Conservation (phyloP, 2,329 filamentous ascomycete species). For the Ophiocordyceps unilateralis region DNA sequence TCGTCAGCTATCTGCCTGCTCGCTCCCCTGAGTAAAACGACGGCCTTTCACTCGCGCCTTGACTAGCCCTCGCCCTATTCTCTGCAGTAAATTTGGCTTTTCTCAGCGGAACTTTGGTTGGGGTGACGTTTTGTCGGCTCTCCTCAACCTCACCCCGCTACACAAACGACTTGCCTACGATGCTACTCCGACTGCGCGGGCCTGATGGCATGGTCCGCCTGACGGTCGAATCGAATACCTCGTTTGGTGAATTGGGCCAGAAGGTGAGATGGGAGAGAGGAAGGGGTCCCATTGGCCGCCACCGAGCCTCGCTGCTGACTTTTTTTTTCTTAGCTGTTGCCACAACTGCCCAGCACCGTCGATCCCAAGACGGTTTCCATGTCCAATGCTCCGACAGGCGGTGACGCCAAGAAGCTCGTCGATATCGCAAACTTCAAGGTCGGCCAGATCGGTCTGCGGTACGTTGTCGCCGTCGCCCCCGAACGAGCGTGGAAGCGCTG, state of each 20-base stretch:
- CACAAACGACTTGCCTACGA: conserved; percentile 21
- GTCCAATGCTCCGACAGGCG: conserved; percentile 41
- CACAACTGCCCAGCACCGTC: conserved; percentile 43
- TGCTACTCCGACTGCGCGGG: conserved; percentile 76
- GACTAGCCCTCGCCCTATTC: no score
- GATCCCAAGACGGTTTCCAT: conserved; percentile 42
- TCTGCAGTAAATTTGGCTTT: no score
- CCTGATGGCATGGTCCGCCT: conserved; percentile 87
- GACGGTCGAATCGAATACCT: conserved; percentile 54
- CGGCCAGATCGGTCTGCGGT: conserved; percentile 43
- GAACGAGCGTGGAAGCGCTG: background rate
- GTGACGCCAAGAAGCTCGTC: conserved; percentile 38
- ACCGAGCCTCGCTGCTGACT: background rate
- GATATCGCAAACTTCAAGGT: conserved; percentile 41
- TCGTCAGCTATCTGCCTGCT: no score
- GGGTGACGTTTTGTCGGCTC: no score
- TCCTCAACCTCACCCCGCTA: no score
- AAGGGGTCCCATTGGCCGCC: no score
- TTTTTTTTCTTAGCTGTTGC: conserved; percentile 28
- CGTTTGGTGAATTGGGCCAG: conserved; percentile 46
- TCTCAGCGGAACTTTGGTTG: no score
- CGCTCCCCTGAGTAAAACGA: no score
- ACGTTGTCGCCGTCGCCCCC: conserved; percentile 8
- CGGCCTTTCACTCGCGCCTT: no score
- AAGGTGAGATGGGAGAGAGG: conserved; percentile 20